Conservation (phyloP, 176 grass and related monocot genomes). For the Avena eriantha region DNA sequence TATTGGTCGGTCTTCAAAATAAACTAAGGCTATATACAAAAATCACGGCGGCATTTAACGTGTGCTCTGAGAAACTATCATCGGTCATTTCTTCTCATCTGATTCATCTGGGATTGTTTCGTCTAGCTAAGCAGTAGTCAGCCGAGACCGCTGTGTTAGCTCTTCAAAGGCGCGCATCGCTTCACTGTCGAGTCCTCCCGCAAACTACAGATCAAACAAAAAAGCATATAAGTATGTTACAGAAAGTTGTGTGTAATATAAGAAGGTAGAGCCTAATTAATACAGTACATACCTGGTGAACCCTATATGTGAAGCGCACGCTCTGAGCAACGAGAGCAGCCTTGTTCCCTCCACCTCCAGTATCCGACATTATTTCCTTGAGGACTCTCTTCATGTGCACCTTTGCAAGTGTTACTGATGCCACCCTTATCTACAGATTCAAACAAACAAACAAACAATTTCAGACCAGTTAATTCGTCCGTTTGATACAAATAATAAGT, state of each 20-base stretch:
- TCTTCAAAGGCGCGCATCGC: conserved; percentile 62
- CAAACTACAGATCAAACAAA: conserved; percentile 25
- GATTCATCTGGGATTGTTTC: background rate
- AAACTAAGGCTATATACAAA: background rate
- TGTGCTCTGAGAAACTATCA: background rate
- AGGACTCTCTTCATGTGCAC: conserved; percentile 77
- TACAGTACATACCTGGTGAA: conserved; percentile 64
- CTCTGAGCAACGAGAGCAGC: conserved; percentile 72
- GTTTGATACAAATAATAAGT: background rate
- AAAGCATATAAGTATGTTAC: background rate
- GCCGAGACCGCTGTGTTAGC: conserved; percentile 50
- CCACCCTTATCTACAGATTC: conserved; percentile 66
- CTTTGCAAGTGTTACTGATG: conserved; percentile 83
- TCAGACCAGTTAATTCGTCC: background rate
- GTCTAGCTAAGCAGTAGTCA: background rate
- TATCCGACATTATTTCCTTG: conserved; percentile 65
- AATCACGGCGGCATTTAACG: background rate
- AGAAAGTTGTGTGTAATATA: background rate
- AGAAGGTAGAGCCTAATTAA: background rate
- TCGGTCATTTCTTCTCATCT: background rate
- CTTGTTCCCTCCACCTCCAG: conserved; percentile 41
- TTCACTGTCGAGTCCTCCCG: conserved; percentile 47
- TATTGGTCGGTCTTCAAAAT: background rate
- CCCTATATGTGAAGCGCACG: conserved; percentile 83
- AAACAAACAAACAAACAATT: conserved; percentile 14